These are phyloP conservation scores for Aphanomyces stellatus DNA, from an alignment of 352 stramenopile genomes.

Conservation along the genomic window DNA sequence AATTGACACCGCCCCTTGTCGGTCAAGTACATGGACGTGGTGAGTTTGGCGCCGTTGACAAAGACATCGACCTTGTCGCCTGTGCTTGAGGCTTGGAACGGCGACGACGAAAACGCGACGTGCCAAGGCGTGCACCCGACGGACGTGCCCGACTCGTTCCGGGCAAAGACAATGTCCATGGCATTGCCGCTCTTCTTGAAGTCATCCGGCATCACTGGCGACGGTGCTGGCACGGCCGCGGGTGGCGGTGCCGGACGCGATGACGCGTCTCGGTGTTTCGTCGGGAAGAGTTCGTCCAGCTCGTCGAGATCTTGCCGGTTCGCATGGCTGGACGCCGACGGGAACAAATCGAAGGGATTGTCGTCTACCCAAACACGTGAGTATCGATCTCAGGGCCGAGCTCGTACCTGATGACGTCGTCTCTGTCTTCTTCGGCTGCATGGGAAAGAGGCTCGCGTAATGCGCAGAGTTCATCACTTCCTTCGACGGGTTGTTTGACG, in stretches of 20 bases:
- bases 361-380: too few species aligned
- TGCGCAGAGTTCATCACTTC: neutral
- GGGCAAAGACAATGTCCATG: constrained; percentile 67
- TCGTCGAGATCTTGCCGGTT: constrained; percentile 2
- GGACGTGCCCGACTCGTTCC: constrained; percentile 55
- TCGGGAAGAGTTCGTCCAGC: constrained; percentile 10
- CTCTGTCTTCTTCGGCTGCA: too few species aligned
- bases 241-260: too few species aligned
- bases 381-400: too few species aligned
- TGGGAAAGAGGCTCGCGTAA: constrained; percentile 1
- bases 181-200: constrained; percentile 64
- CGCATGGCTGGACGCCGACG: neutral
- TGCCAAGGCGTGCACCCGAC: constrained; percentile 50
- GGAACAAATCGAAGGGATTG: constrained; percentile 1
- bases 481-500: neutral
- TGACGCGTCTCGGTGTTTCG: neutral
- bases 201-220: neutral
- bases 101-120: constrained; percentile 62
- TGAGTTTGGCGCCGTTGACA: constrained; percentile 66
- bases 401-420: too few species aligned
- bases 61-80: constrained; percentile 65
- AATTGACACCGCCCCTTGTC: constrained; percentile 62
- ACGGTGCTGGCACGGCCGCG: too few species aligned
- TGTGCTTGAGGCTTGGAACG: constrained; percentile 47
- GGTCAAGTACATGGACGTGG: constrained; percentile 62